A percentile compares a stretch with the other conserved stretches of the same genome.
Evolutionary conservation across 352 stramenopile species (phyloP).

Genomic region (Pythium sukuiense): DNA sequence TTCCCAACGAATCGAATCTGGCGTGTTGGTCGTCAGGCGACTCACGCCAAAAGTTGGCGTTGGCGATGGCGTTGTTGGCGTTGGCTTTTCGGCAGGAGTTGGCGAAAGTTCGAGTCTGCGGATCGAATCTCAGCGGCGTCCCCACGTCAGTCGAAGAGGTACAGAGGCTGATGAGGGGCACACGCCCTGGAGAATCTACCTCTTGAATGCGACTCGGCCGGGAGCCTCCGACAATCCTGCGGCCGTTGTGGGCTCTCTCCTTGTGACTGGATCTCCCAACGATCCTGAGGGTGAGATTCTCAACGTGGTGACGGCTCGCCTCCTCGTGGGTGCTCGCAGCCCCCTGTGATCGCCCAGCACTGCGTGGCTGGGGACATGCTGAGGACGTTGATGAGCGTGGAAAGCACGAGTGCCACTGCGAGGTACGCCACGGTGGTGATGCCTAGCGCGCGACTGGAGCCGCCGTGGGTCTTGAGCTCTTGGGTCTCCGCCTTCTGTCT

Average conservation of each 20-base stretch:
- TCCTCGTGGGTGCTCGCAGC: constrained; percentile 26
- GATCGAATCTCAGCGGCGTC: background rate
- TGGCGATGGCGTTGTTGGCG: background rate
- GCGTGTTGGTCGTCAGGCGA: background rate
- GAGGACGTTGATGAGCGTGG: constrained; percentile 30
- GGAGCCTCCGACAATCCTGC: background rate
- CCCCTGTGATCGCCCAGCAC: constrained; percentile 67
- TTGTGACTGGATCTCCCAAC: background rate
- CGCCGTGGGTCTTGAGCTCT: constrained; percentile 15
- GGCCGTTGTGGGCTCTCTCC: background rate
- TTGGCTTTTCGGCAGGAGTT: background rate
- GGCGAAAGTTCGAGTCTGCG: background rate
- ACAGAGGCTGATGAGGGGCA: background rate
- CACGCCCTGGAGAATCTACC: background rate
- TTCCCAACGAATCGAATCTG: background rate
- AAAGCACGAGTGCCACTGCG: constrained; percentile 11
- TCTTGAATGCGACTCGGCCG: background rate
- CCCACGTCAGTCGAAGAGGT: background rate
- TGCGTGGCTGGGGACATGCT: constrained; percentile 57
- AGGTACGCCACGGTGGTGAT: constrained; percentile 15
- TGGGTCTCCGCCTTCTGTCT: constrained; percentile 29
- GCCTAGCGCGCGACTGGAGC: constrained; percentile 8
- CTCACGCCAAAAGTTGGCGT: background rate
- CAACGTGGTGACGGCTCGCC: too few species aligned
- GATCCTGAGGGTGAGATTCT: too few species aligned